Evolutionary conservation across 2,329 filamentous ascomycete genomes (phyloP).

Genomic region (Scopulariopsis brevicaulis): DNA sequence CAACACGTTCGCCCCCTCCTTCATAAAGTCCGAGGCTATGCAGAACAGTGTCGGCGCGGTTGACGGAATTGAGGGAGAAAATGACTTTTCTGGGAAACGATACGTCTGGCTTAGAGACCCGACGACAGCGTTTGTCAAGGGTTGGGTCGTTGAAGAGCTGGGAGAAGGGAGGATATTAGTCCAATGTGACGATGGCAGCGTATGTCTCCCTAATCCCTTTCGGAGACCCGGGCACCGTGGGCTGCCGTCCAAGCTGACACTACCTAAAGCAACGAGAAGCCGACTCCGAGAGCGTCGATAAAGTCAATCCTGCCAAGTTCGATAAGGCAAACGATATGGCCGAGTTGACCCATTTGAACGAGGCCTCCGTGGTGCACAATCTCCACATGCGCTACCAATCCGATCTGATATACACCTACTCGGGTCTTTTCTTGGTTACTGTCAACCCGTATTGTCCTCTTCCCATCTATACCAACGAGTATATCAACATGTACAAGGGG

Average conservation of each 20-base stretch:
- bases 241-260: slow-evolving; percentile 8
- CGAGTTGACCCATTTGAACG: slow-evolving; percentile 93
- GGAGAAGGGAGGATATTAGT: slow-evolving; percentile 61
- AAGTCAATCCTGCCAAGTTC: slow-evolving; percentile 98
- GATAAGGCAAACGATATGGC: slow-evolving; percentile 99
- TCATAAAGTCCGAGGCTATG: slow-evolving; percentile 82
- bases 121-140: slow-evolving; percentile 78
- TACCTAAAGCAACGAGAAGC: slow-evolving; percentile 66
- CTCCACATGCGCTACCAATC: slow-evolving; percentile 89
- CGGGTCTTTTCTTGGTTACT: slow-evolving; percentile 89
- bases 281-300: slow-evolving; percentile 80
- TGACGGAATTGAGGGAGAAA: slow-evolving; percentile 83
- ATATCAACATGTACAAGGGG: slow-evolving; percentile 96
- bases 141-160: slow-evolving; percentile 80
- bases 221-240: background rate
- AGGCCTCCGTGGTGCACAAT: slow-evolving; percentile 96
- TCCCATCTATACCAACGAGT: slow-evolving; percentile 93
- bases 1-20: slow-evolving; percentile 87
- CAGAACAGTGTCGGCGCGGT: slow-evolving; percentile 43
- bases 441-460: slow-evolving; percentile 94
- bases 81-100: slow-evolving; percentile 96
- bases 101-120: slow-evolving; percentile 96
- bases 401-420: slow-evolving; percentile 97
- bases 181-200: slow-evolving; percentile 86
- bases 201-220: slow-evolving; percentile 31